Conservation (phyloP, 108 stramenopile species). For the Conticribra guillardii region DNA sequence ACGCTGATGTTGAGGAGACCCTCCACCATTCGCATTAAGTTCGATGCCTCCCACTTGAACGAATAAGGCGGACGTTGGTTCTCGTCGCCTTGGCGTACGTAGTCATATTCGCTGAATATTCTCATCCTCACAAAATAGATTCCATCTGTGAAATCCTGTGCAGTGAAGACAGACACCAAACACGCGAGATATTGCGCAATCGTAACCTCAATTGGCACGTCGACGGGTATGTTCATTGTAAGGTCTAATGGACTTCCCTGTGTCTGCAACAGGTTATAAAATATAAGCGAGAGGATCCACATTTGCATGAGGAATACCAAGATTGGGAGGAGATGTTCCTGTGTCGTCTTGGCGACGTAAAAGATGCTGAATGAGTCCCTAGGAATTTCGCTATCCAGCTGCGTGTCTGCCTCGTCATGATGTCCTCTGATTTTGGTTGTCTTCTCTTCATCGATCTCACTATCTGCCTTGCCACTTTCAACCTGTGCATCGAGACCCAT, state of each 20-base stretch:
- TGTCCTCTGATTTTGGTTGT: too few relatives aligned
- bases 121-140: neutral
- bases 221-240: constrained; percentile 1
- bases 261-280: neutral
- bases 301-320: neutral
- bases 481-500: too few relatives aligned
- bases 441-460: too few relatives aligned
- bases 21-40: constrained; percentile 1
- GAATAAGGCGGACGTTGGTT: neutral
- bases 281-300: neutral
- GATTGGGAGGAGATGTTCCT: neutral
- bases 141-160: neutral
- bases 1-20: neutral
- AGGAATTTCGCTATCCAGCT: too few relatives aligned
- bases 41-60: constrained; percentile 4
- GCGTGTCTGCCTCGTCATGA: too few relatives aligned
- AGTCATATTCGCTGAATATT: neutral
- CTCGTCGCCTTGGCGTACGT: neutral
- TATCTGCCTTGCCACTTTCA: too few relatives aligned
- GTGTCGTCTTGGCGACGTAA: neutral
- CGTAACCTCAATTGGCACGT: neutral
- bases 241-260: neutral
- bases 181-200: constrained; percentile 5
- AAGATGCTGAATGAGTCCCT: constrained; percentile 11
- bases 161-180: constrained; percentile 10